Conservation (phyloP, 2,329 filamentous ascomycete genomes). For the Colletotrichum lindemuthianum region DNA sequence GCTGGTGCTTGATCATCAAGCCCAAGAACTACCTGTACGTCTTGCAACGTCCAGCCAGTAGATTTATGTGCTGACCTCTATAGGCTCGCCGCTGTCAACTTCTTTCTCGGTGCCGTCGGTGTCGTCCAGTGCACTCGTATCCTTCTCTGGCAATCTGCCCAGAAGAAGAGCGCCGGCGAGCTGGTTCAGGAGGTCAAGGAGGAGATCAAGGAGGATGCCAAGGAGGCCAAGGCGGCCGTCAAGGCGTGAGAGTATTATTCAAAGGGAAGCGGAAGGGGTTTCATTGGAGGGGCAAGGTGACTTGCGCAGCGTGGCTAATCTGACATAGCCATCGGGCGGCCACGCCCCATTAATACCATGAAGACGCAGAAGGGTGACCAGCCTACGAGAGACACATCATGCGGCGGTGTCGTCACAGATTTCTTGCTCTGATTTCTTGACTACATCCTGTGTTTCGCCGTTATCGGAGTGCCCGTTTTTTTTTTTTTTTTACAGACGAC, state of each 20-base stretch:
- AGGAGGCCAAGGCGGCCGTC: conserved; percentile 37
- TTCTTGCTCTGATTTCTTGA: too few relatives aligned
- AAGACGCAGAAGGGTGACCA: not conserved
- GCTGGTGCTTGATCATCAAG: conserved; percentile 98
- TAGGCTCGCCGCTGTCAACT: conserved; percentile 94
- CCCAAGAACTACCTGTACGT: conserved; percentile 89
- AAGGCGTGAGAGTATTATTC: not conserved
- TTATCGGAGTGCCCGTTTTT: too few relatives aligned
- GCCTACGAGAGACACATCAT: not conserved
- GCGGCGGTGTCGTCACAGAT: too few relatives aligned
- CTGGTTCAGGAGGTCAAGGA: conserved; percentile 54
- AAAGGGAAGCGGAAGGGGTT: not conserved
- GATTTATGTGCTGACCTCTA: not conserved
- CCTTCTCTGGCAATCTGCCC: conserved; percentile 68
- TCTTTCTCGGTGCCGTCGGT: conserved; percentile 93
- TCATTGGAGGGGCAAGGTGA: not conserved
- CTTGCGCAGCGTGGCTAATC: not conserved
- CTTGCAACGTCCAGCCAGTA: not conserved
- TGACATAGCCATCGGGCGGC: conserved; percentile 6
- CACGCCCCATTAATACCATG: conserved; percentile 3
- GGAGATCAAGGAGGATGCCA: conserved; percentile 41
- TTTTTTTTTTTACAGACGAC: too few relatives aligned
- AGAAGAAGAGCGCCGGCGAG: conserved; percentile 60
- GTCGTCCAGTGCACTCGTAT: conserved; percentile 85
- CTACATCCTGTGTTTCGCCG: too few relatives aligned